Conservation (phyloP, 768 basidiomycete genomes). For the Xerocomellus chrysenteron region DNA sequence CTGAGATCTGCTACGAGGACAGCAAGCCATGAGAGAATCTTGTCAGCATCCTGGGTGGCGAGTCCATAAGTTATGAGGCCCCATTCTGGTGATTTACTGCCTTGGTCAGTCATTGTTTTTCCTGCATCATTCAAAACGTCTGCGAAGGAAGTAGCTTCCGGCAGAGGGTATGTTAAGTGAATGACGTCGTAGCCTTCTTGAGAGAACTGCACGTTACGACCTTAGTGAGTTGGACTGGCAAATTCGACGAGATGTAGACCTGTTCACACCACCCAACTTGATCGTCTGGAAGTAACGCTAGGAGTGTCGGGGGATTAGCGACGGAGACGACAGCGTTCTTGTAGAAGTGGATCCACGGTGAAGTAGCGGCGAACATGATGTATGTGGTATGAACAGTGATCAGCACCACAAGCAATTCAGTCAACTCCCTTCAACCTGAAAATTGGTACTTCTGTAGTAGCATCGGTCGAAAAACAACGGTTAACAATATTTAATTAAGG, state of each 20-base stretch:
- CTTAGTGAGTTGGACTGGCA: not conserved
- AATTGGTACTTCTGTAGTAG: too few species aligned
- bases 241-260: slow-evolving; percentile 15
- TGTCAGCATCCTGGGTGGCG: slow-evolving; percentile 21
- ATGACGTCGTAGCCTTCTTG: slow-evolving; percentile 42
- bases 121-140: slow-evolving; percentile 20
- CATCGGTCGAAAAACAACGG: too few species aligned
- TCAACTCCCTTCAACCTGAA: too few species aligned
- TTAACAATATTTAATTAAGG: too few species aligned
- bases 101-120: slow-evolving; percentile 6
- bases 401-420: too few species aligned
- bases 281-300: slow-evolving; percentile 31
- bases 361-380: slow-evolving; percentile 2
- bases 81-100: slow-evolving; percentile 17
- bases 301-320: slow-evolving; percentile 27
- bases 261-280: slow-evolving; percentile 39
- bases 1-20: slow-evolving; percentile 15
- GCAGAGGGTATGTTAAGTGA: slow-evolving; percentile 29
- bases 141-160: slow-evolving; percentile 12
- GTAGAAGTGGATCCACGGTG: slow-evolving; percentile 16
- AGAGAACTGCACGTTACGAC: slow-evolving; percentile 26
- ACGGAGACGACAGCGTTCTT: slow-evolving; percentile 34
- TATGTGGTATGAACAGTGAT: not conserved
- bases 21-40: slow-evolving; percentile 7
- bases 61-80: slow-evolving; percentile 35